phyloP scores from a whole-genome alignment of 495 filamentous ascomycete species.

The Chlorociboria aeruginascens region DNA sequence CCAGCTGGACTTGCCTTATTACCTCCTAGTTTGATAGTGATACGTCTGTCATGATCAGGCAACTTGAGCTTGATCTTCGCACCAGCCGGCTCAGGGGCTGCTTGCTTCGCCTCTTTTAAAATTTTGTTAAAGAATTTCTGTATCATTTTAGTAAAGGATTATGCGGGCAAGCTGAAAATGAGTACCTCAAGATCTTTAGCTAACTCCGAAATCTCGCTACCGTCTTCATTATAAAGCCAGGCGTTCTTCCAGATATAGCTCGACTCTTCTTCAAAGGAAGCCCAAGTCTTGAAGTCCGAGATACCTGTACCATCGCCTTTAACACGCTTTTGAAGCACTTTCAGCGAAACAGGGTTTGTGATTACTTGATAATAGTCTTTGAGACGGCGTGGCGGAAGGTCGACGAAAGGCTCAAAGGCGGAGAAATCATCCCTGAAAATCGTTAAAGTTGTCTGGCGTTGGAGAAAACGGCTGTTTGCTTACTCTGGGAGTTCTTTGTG shows the following conservation, averaged over 20 bases:
- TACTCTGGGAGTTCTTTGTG: slow-evolving; percentile 40
- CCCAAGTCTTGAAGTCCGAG: slow-evolving; percentile 67
- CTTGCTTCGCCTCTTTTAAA: slow-evolving; percentile 54
- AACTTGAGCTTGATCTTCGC: slow-evolving; percentile 72
- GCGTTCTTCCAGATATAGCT: slow-evolving; percentile 79
- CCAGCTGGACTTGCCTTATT: slow-evolving; percentile 33
- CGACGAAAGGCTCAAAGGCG: slow-evolving; percentile 52
- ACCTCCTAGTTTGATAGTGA: slow-evolving; percentile 41
- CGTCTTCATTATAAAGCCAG: slow-evolving; percentile 78
- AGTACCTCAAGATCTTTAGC: slow-evolving; percentile 64
- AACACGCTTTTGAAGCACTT: slow-evolving; percentile 56
- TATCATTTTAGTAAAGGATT: slow-evolving; percentile 7
- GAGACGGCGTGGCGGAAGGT: slow-evolving; percentile 47
- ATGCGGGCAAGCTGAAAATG: no score
- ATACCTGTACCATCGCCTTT: slow-evolving; percentile 50
- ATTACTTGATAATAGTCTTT: slow-evolving; percentile 73
- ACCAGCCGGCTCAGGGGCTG: slow-evolving; percentile 49
- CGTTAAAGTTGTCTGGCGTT: slow-evolving; percentile 19
- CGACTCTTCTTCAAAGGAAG: slow-evolving; percentile 64
- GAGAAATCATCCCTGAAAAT: slow-evolving; percentile 31
- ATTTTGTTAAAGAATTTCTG: slow-evolving; percentile 53
- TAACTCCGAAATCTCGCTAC: slow-evolving; percentile 60
- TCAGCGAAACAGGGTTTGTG: slow-evolving; percentile 57
- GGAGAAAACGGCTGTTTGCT: slow-evolving; percentile 21
- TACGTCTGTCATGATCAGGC: slow-evolving; percentile 29